phyloP scores from a whole-genome alignment of 2,329 filamentous ascomycete genomes.

The Xenoacremonium recifei region DNA sequence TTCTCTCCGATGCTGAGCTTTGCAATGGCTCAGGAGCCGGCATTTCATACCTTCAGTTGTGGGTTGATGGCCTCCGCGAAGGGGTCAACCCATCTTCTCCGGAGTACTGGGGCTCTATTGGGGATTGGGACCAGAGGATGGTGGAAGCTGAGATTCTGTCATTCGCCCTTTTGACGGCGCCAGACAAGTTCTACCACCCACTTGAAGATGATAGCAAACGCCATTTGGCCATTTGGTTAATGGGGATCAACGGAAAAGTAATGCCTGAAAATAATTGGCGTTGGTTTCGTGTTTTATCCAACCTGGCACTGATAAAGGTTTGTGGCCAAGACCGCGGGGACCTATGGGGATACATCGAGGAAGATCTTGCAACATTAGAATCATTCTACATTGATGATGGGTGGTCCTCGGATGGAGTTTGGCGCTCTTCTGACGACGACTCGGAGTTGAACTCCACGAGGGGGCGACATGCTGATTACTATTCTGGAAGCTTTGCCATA shows the following conservation, averaged over 20 bases:
- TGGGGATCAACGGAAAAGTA: constrained; percentile 39
- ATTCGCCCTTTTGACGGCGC: constrained; percentile 45
- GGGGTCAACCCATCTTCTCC: constrained; percentile 32
- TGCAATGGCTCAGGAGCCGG: constrained; percentile 29
- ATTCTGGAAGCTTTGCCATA: constrained; percentile 53
- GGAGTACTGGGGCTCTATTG: constrained; percentile 48
- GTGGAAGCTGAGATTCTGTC: constrained; percentile 53
- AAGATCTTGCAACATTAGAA: constrained; percentile 43
- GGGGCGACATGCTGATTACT: constrained; percentile 48
- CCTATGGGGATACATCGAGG: constrained; percentile 35
- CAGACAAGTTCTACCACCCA: constrained; percentile 32
- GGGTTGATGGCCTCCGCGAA: constrained; percentile 29
- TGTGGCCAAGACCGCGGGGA: constrained; percentile 35
- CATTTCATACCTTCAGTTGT: constrained; percentile 25
- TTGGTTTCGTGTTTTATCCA: constrained; percentile 52
- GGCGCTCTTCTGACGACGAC: constrained; percentile 27
- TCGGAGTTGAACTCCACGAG: constrained; percentile 19
- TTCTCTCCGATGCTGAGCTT: constrained; percentile 35
- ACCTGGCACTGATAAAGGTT: constrained; percentile 42
- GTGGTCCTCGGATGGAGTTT: constrained; percentile 48
- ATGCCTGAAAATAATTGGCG: constrained; percentile 52
- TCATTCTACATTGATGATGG: constrained; percentile 43
- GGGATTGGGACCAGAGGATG: constrained; percentile 50
- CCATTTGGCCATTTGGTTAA: constrained; percentile 41
- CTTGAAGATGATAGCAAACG: constrained; percentile 27